phyloP scores from a whole-genome alignment of 768 basidiomycete species.

The Hypholoma sublateritium region DNA sequence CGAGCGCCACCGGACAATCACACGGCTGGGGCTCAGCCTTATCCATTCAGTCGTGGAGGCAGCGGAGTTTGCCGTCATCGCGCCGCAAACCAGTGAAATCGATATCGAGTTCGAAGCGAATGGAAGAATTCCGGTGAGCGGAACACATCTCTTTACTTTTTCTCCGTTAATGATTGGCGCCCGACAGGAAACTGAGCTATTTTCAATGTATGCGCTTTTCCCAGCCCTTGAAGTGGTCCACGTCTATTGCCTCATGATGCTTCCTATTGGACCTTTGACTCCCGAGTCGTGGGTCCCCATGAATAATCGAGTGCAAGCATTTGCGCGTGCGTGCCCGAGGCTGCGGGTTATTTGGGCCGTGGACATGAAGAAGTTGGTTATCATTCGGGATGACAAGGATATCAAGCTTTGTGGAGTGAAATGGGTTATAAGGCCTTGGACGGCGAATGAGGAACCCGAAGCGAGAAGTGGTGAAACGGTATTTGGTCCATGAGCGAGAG shows the following conservation, averaged over 20 bases:
- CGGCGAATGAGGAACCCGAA: too few relatives aligned
- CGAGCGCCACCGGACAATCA: conserved; percentile 1
- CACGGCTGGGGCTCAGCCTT: background rate
- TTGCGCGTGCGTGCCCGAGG: background rate
- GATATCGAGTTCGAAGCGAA: background rate
- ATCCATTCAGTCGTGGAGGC: background rate
- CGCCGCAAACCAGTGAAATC: conserved; percentile 6
- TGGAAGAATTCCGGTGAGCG: background rate
- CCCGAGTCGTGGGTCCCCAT: background rate
- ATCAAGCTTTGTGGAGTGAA: background rate
- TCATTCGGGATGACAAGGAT: background rate
- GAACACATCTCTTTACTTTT: background rate
- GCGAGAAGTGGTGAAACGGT: too few relatives aligned
- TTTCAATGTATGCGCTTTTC: background rate
- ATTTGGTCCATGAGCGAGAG: too few relatives aligned
- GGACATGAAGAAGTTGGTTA: background rate
- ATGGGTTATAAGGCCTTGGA: background rate
- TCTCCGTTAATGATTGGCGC: background rate
- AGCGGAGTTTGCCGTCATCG: background rate
- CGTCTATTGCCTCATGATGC: background rate
- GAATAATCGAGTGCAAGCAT: background rate
- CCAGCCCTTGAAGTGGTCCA: background rate
- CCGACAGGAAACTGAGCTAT: background rate
- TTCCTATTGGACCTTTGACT: background rate
- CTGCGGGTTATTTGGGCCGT: background rate